phyloP scores from a whole-genome alignment of 2,329 filamentous ascomycete genomes.

The Fusarium metavorans region DNA sequence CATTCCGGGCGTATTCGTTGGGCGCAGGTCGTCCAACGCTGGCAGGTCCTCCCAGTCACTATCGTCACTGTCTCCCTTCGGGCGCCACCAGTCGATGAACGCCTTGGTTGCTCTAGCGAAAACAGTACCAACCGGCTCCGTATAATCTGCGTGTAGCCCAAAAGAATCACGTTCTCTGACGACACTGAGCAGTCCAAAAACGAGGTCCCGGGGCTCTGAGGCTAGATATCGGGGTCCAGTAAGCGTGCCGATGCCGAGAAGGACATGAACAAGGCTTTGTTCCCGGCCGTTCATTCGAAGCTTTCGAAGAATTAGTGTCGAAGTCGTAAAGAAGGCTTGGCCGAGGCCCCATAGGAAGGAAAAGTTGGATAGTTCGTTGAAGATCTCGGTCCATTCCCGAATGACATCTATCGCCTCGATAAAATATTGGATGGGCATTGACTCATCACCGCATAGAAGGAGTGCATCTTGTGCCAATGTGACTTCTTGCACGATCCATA shows the following conservation, averaged over 20 bases:
- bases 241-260: neutral
- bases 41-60: neutral
- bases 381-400: neutral
- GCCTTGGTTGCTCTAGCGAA: slow-evolving; percentile 24
- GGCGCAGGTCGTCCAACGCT: neutral
- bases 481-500: slow-evolving; percentile 24
- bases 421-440: slow-evolving; percentile 13
- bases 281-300: neutral
- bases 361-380: neutral
- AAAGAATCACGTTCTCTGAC: slow-evolving; percentile 10
- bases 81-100: slow-evolving; percentile 20
- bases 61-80: neutral
- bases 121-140: neutral
- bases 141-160: slow-evolving; percentile 15
- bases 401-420: slow-evolving; percentile 18
- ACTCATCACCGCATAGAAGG: slow-evolving; percentile 9
- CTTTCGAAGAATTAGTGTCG: neutral
- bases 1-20: neutral
- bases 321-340: neutral
- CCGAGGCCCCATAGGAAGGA: neutral
- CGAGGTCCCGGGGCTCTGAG: slow-evolving; percentile 37
- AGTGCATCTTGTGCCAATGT: neutral
- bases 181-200: slow-evolving; percentile 31
- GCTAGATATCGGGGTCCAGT: slow-evolving; percentile 31
- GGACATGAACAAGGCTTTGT: slow-evolving; percentile 1